Base-by-base conservation (phyloP, 2,329 filamentous ascomycete species). In the Diplocarpon rosae region DNA sequence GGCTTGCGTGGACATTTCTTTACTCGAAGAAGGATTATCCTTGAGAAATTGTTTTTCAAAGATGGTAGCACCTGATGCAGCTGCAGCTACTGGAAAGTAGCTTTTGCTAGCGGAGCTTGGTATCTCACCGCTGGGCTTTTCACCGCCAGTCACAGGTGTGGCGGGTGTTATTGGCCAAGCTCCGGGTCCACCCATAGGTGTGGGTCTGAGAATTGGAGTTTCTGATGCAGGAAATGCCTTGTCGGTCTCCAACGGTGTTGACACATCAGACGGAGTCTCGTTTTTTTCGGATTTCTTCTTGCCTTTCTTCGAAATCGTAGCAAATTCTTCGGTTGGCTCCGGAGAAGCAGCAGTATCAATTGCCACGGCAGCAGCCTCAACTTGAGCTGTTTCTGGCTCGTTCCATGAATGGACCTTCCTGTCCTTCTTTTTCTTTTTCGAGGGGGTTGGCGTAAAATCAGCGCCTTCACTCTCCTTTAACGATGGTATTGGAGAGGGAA, bases 131-230 rank as follows among this genome's bases (percentile, higher is more conserved):
- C 44, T 31, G 9, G 32, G 33, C 14, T 41, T 31, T 31, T 49
- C 30, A 32, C 35, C 44, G 33, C 42, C n/a, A 24, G 43, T 49
- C 37, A 37, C 36, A 20, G 50, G 52, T 12, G 51, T 50, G 17
- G 50, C 43, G 14, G 53, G 51, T n/a, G 53, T 54, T 29, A 43
- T 46, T 47, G 44, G 46, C 49, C 47, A 52, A 29, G 42, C 49
- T 46, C 47, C 54, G 37, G 52, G 53, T n/a, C 49, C 54, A 45
- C 42, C 48, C 35, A 51, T 49, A 37, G 53, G 46, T 39, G 54
- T 52, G 37, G 41, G 12, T n/a, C 33, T 30, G 6, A 46, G 47
- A 37, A 45, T 46, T 38, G 44, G 30, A 11, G 17, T 31, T 34
- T 54, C 45, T 42, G 35, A 24, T 13, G 14, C 32, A 27, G 38